A percentile compares a stretch with the other conserved stretches of the same genome.
phyloP scores from a whole-genome alignment of 75 land plant species.

The Sequoiadendron giganteum region DNA sequence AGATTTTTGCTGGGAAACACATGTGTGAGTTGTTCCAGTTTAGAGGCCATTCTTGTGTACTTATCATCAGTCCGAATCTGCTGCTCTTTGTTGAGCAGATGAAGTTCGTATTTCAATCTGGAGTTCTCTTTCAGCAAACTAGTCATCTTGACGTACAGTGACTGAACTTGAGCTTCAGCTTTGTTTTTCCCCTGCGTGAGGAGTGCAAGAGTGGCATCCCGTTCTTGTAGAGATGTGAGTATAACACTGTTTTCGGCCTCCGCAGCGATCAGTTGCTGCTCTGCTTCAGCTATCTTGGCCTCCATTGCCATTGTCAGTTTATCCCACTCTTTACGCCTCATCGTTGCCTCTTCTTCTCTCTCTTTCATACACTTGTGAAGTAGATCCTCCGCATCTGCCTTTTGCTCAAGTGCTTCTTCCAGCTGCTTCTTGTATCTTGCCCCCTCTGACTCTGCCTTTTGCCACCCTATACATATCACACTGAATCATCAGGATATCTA shows the following conservation, averaged over 20 bases:
- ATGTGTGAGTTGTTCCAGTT: background rate
- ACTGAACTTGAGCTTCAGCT: constrained; percentile 2
- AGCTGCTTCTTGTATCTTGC: constrained; percentile 21
- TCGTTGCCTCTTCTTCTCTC: constrained; percentile 14
- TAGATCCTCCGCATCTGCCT: constrained; percentile 17
- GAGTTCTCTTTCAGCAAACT: constrained; percentile 29
- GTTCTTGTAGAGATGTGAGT: constrained; percentile 1
- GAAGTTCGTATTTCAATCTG: constrained; percentile 25
- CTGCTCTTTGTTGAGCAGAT: constrained; percentile 22
- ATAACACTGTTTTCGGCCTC: constrained; percentile 11
- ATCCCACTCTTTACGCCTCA: constrained; percentile 31
- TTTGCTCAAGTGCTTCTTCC: constrained; percentile 21
- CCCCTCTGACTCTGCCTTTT: constrained; percentile 33
- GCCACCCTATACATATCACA: constrained; percentile 24
- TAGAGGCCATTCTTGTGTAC: background rate
- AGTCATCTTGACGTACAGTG: constrained; percentile 8
- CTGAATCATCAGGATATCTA: background rate
- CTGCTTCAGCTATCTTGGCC: constrained; percentile 18
- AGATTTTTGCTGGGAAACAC: background rate
- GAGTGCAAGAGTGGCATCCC: constrained; percentile 1
- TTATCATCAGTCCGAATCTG: constrained; percentile 27
- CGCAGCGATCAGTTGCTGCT: constrained; percentile 4
- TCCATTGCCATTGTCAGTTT: constrained; percentile 18
- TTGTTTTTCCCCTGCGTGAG: background rate
- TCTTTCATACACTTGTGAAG: constrained; percentile 26